These are phyloP conservation scores for Trichomonascaceae sp. DNA, from an alignment of 1,139 yeast species.

Conservation along the genomic window DNA sequence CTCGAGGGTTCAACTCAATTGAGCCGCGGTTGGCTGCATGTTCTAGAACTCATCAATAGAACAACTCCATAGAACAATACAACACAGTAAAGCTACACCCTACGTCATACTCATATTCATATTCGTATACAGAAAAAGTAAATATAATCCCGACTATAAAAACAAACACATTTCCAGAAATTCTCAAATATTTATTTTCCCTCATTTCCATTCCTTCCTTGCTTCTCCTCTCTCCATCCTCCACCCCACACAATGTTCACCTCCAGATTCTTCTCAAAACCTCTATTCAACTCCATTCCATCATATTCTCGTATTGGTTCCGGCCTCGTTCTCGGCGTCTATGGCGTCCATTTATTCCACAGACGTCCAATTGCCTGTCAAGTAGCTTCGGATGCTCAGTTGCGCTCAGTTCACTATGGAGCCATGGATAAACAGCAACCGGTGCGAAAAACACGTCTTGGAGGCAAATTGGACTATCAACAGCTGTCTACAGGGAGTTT, in stretches of 20 bases:
- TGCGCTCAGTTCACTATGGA: slow-evolving; percentile 1
- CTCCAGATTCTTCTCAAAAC: background rate
- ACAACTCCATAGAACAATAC: no score
- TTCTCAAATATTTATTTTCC: background rate
- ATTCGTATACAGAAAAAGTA: no score
- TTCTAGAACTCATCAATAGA: no score
- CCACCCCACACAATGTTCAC: slow-evolving; percentile 1
- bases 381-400: slow-evolving; percentile 1
- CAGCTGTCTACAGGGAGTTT: slow-evolving; percentile 66
- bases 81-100: no score
- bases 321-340: slow-evolving; percentile 8
- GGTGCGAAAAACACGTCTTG: slow-evolving; percentile 25
- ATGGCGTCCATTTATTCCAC: slow-evolving; percentile 5
- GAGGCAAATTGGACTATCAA: slow-evolving; percentile 48
- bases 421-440: background rate
- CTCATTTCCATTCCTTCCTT: background rate
- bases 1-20: no score
- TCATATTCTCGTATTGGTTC: slow-evolving; percentile 1
- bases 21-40: no score
- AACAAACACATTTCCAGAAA: no score
- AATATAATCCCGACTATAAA: no score
- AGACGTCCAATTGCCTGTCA: slow-evolving; percentile 5
- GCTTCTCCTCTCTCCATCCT: background rate
- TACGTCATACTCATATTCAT: no score
- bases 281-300: background rate